Evolutionary conservation across 2,329 filamentous ascomycete genomes (phyloP), one percentile per base, ranked within the genome.

Genomic region (Monosporascus sp.): DNA sequence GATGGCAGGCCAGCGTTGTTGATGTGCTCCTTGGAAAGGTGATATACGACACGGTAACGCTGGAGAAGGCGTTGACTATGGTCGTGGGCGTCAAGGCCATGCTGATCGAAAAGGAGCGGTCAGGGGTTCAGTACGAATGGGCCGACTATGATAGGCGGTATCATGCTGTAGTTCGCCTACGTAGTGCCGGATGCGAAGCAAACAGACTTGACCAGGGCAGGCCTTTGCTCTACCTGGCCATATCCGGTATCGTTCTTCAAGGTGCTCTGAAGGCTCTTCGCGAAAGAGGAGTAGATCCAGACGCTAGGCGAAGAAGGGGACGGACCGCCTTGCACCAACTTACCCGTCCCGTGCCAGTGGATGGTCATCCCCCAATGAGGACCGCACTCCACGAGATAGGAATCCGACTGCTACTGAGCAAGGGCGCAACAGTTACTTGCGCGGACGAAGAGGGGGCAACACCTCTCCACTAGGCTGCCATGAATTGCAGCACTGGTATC

Each of bases 361-460:
- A 38, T n/a, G 48, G 36, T 14, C 48, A 38, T 26, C 17, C 11
- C 14, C 11, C 19, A 27, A 27, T 27, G 6, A 49, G 26, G 34
- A 37, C 9, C 36, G 36, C 24, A 38, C 36, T 59, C 17, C 52
- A 59, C 38, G 54, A 59, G 31, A 52, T 55, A 26, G 54, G 52
- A 7, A 61, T 65, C 27, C 50, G 48, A 19, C 34, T 63, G 7
- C 50, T 66, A 16, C 38, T 68, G 2, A 27, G 58, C 7, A 56
- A 61, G 37, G 56, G 61, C 3, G 61, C 59, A 7, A 59, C 59
- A 2, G 55, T 59, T 3, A 52, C 50, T 6, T 31, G 51, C 7
- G 51, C 17, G 19, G 61, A 66, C 53, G 16, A 60, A 0, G 50
- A 52, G 19, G 64, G 64, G 26, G 62, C 65, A 20, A 60, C 59